Conservation (phyloP, 179 eudicot species). For the Kewa caespitosa region DNA sequence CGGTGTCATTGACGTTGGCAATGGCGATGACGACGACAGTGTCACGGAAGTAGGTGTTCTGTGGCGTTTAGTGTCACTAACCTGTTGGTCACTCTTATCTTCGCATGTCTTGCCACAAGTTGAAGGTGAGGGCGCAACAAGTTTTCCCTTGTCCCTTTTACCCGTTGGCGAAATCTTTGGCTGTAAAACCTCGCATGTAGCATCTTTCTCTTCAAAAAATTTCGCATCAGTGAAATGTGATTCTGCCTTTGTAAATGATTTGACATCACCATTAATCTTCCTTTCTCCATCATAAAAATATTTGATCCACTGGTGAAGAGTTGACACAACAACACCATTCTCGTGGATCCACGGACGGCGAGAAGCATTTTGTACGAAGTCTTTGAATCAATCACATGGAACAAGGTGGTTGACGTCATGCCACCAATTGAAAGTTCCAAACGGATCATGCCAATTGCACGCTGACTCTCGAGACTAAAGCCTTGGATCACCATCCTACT, state of each 20-base stretch:
- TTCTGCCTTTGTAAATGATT: neutral
- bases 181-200: neutral
- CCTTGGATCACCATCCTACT: conserved; percentile 2
- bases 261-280: neutral
- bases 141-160: neutral
- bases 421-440: neutral
- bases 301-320: neutral
- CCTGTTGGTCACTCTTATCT: neutral
- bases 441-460: conserved; percentile 4
- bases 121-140: neutral
- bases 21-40: neutral
- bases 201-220: neutral
- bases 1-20: neutral
- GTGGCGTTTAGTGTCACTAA: neutral
- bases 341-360: neutral
- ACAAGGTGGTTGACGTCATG: neutral
- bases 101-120: neutral
- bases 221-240: neutral
- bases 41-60: neutral
- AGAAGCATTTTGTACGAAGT: neutral
- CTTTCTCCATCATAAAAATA: neutral
- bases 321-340: neutral
- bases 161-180: neutral
- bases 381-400: conserved; percentile 10
- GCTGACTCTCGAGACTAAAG: neutral